Evolutionary conservation across 768 basidiomycete species (phyloP).

Genomic region (Porphyrellus cyaneotinctus): DNA sequence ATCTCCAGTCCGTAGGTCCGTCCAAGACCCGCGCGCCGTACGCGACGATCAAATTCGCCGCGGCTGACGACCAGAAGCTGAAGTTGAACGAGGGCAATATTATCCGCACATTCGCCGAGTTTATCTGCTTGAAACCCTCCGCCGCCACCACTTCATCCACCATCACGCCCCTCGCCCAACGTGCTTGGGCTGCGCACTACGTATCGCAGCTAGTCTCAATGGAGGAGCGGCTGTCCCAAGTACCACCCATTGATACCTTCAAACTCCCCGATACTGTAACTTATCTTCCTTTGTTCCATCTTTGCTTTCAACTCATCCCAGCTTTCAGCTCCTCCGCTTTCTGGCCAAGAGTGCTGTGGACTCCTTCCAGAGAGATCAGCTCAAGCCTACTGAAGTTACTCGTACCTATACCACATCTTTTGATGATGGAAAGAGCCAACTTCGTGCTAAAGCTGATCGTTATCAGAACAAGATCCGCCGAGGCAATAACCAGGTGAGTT

Average conservation of each 20-base stretch:
- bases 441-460: conserved; percentile 21
- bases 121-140: not conserved
- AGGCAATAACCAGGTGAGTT: conserved; percentile 37
- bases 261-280: conserved; percentile 22
- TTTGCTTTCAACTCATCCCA: not conserved
- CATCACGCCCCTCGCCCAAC: conserved; percentile 23
- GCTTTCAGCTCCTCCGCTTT: conserved; percentile 23
- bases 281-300: not conserved
- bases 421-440: conserved; percentile 10
- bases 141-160: not conserved
- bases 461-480: conserved; percentile 31
- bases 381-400: conserved; percentile 24
- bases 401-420: conserved; percentile 19
- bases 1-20: conserved; percentile 23
- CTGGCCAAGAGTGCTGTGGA: conserved; percentile 26
- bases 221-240: conserved; percentile 19
- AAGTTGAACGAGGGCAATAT: conserved; percentile 18
- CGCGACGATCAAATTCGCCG: conserved; percentile 16
- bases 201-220: conserved; percentile 22
- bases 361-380: conserved; percentile 23
- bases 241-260: conserved; percentile 26
- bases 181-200: conserved; percentile 33
- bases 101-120: conserved; percentile 4
- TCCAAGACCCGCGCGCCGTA: conserved; percentile 15
- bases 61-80: conserved; percentile 1